Evolutionary conservation across 2,329 filamentous ascomycete genomes (phyloP).

Genomic region (Grosmannia serpens): DNA sequence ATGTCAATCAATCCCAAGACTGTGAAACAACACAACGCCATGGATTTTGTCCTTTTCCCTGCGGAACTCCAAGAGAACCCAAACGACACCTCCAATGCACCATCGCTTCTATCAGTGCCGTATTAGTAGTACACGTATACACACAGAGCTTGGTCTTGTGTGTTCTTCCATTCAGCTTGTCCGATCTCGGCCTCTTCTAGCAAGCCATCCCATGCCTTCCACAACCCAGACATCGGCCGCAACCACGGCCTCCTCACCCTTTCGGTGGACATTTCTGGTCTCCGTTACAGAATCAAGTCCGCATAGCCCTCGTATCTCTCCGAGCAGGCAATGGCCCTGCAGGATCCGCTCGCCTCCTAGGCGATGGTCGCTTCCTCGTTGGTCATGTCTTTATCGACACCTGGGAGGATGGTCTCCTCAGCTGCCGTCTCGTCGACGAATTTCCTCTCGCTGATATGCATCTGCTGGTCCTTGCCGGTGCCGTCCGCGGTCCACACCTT

Average conservation of each 20-base stretch:
- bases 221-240: neutral
- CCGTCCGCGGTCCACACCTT: slow-evolving; percentile 75
- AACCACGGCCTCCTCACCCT: neutral
- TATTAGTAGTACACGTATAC: neutral
- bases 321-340: neutral
- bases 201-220: neutral
- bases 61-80: neutral
- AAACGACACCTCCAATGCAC: neutral
- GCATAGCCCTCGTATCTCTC: neutral
- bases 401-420: slow-evolving; percentile 64
- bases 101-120: neutral
- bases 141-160: neutral
- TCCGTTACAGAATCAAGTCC: neutral
- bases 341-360: neutral
- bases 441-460: slow-evolving; percentile 77
- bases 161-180: neutral
- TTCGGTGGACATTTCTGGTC: neutral
- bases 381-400: slow-evolving; percentile 23
- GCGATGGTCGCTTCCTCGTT: slow-evolving; percentile 25
- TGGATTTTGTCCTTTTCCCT: neutral
- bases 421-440: slow-evolving; percentile 62
- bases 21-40: neutral
- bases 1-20: neutral
- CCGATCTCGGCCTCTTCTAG: neutral
- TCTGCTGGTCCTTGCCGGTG: slow-evolving; percentile 16